Conservation (phyloP, 768 basidiomycete genomes). For the Lentinula detonsa region DNA sequence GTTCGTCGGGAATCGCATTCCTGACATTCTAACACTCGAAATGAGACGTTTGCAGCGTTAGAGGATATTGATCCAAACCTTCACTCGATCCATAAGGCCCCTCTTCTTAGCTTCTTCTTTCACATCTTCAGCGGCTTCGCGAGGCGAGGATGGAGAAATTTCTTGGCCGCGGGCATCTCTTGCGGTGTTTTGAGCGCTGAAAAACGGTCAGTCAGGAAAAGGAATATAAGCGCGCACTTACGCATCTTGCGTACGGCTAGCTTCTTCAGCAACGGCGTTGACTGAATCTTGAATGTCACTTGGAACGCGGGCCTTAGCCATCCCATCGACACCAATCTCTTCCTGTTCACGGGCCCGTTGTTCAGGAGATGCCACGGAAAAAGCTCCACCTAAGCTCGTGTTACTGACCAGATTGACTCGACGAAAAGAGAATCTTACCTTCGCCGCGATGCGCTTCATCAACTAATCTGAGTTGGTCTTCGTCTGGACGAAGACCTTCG, state of each 20-base stretch:
- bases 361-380: background rate
- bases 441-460: conserved; percentile 58
- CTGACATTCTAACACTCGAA: conserved; percentile 29
- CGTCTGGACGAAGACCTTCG: conserved; percentile 55
- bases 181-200: background rate
- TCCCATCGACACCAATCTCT: conserved; percentile 8
- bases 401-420: too few relatives aligned
- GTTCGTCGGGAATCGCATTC: conserved; percentile 51
- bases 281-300: conserved; percentile 11
- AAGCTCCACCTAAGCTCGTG: conserved; percentile 18
- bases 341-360: conserved; percentile 16
- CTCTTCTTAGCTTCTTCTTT: conserved; percentile 2
- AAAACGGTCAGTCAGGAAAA: background rate
- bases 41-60: background rate
- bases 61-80: conserved; percentile 8
- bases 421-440: background rate
- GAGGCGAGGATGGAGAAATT: background rate
- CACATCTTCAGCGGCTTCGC: background rate
- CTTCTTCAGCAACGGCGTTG: conserved; percentile 9
- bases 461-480: conserved; percentile 55
- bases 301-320: conserved; percentile 1
- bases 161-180: background rate
- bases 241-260: background rate
- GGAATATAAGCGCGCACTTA: background rate
- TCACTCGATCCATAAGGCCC: conserved; percentile 21